Evolutionary conservation across 2,329 filamentous ascomycete species (phyloP).

Genomic region (Verticillium tricorpus): DNA sequence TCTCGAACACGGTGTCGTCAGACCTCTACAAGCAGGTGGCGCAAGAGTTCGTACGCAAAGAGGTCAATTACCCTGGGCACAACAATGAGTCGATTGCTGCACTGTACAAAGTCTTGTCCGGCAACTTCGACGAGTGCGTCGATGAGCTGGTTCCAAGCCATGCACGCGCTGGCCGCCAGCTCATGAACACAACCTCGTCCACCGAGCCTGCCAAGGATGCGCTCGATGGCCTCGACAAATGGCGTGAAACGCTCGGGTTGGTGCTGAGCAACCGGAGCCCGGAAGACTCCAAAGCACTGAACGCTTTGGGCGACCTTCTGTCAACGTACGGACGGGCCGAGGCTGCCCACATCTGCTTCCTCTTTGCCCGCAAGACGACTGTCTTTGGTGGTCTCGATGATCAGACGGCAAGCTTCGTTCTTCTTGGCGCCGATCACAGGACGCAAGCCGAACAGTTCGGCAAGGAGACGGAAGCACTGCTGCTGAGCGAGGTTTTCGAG

Average conservation of each 20-base stretch:
- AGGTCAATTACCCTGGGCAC: constrained; percentile 77
- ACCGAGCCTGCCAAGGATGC: constrained; percentile 63
- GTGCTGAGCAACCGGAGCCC: constrained; percentile 83
- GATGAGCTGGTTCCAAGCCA: constrained; percentile 94
- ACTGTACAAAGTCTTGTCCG: constrained; percentile 88
- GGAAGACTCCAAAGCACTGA: constrained; percentile 72
- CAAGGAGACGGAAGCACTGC: constrained; percentile 77
- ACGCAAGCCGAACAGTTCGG: constrained; percentile 67
- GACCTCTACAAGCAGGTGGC: constrained; percentile 89
- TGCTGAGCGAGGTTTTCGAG: constrained; percentile 95
- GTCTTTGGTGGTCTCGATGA: constrained; percentile 84
- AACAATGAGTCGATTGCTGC: constrained; percentile 86
- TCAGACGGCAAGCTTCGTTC: constrained; percentile 68
- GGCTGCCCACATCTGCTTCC: constrained; percentile 88
- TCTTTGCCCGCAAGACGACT: constrained; percentile 71
- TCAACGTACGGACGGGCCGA: constrained; percentile 82
- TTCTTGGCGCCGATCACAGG: constrained; percentile 80
- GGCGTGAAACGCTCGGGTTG: constrained; percentile 84
- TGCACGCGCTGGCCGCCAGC: constrained; percentile 84
- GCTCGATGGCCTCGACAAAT: constrained; percentile 83
- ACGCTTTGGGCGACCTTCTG: constrained; percentile 76
- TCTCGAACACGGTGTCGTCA: constrained; percentile 72
- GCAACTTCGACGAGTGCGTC: constrained; percentile 89
- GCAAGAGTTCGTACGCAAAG: constrained; percentile 92
- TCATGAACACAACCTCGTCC: constrained; percentile 71